phyloP scores from a whole-genome alignment of 2,329 filamentous ascomycete species.

The Botrytis fragariae region DNA sequence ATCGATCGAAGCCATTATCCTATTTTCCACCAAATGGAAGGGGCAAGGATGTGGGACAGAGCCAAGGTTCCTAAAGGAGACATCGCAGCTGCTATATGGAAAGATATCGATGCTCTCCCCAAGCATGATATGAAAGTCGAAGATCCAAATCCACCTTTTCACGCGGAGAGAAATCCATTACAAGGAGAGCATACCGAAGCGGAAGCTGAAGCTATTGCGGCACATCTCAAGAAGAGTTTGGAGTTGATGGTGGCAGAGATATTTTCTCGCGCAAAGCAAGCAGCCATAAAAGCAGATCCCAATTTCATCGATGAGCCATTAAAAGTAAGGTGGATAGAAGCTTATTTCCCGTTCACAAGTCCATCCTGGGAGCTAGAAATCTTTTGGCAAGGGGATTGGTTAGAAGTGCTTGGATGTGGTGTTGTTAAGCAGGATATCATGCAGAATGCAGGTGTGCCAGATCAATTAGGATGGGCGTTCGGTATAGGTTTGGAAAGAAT shows the following conservation, averaged over 20 bases:
- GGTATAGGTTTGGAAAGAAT: conserved; percentile 91
- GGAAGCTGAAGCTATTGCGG: conserved; percentile 78
- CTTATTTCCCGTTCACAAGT: conserved; percentile 95
- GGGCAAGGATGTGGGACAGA: conserved; percentile 84
- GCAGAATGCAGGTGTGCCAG: conserved; percentile 70
- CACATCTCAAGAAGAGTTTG: conserved; percentile 83
- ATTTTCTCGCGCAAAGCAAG: conserved; percentile 73
- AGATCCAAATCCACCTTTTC: conserved; percentile 76
- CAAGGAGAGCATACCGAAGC: conserved; percentile 70
- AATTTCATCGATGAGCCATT: conserved; percentile 65
- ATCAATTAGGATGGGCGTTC: conserved; percentile 89
- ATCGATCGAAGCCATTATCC: conserved; percentile 95
- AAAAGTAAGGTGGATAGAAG: conserved; percentile 89
- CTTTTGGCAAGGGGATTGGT: conserved; percentile 90
- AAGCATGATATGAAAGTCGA: conserved; percentile 74
- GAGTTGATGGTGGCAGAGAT: conserved; percentile 89
- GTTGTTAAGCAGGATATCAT: conserved; percentile 82
- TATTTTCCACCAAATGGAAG: conserved; percentile 98
- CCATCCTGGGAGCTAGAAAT: conserved; percentile 97
- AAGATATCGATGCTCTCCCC: conserved; percentile 69
- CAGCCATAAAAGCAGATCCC: conserved; percentile 52
- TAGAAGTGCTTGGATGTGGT: conserved; percentile 92
- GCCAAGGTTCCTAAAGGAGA: conserved; percentile 55
- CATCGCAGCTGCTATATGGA: conserved; percentile 63
- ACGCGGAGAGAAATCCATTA: conserved; percentile 77